Percentiles rank a stretch among this genome's conserved stretches.
Evolutionary conservation across 805 yeast species (phyloP).

Genomic region (Suhomyces sp.): DNA sequence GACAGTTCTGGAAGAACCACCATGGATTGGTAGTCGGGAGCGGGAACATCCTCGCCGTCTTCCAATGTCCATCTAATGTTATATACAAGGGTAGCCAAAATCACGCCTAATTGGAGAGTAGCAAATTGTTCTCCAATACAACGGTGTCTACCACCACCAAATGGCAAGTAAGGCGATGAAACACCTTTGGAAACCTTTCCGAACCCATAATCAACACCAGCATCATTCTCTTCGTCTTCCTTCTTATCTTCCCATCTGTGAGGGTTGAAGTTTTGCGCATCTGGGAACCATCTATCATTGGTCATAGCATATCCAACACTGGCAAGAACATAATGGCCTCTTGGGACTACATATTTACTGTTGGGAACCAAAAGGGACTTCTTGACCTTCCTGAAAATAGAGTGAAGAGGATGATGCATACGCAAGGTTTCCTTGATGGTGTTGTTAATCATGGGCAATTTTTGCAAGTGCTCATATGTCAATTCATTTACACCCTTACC

Average conservation of each 20-base stretch:
- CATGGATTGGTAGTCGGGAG: slow-evolving; percentile 82
- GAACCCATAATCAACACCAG: slow-evolving; percentile 84
- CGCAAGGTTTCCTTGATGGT: slow-evolving; percentile 90
- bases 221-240: slow-evolving; percentile 24
- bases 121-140: slow-evolving; percentile 99
- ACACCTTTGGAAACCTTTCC: slow-evolving; percentile 96
- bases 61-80: slow-evolving; percentile 70
- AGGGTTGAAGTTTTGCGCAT: slow-evolving; percentile 71
- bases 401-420: slow-evolving; percentile 94
- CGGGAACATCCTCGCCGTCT: slow-evolving; percentile 50
- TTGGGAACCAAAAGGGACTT: slow-evolving; percentile 76
- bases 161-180: slow-evolving; percentile 90
- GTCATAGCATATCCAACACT: slow-evolving; percentile 91
- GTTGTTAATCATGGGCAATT: slow-evolving; percentile 78
- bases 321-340: slow-evolving; percentile 83
- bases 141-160: slow-evolving; percentile 99
- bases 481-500: slow-evolving; percentile 49
- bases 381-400: slow-evolving; percentile 88
- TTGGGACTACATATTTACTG: slow-evolving; percentile 76
- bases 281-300: slow-evolving; percentile 74
- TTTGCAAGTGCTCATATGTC: slow-evolving; percentile 77
- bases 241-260: slow-evolving; percentile 70
- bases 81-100: slow-evolving; percentile 70
- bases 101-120: slow-evolving; percentile 82
- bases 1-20: slow-evolving; percentile 80